A percentile compares a stretch with the other conserved stretches of the same genome.
Evolutionary conservation across 176 grass and related monocot species (phyloP).

Genomic region (Rhynchospora pubera): DNA sequence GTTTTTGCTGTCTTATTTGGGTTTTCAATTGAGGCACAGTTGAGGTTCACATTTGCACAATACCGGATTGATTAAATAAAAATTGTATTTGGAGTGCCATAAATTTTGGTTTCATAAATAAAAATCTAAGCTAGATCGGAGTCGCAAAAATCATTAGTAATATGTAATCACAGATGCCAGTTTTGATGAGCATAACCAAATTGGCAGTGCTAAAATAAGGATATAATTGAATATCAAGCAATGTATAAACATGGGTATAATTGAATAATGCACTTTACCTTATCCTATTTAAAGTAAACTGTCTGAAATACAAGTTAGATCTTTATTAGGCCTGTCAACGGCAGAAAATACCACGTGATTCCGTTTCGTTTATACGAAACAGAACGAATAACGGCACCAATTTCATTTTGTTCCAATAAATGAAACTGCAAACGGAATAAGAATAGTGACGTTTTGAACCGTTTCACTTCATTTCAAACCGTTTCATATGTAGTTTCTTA

Average conservation of each 20-base stretch:
- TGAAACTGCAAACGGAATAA: too few relatives aligned
- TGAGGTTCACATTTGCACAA: not conserved
- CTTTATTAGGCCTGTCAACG: too few relatives aligned
- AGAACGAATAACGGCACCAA: too few relatives aligned
- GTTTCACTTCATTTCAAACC: too few relatives aligned
- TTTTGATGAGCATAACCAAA: not conserved
- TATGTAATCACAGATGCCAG: not conserved
- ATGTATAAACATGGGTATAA: not conserved
- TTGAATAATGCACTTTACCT: not conserved
- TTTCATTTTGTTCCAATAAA: too few relatives aligned
- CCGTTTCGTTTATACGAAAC: too few relatives aligned
- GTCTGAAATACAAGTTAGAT: not conserved
- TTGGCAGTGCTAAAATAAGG: not conserved
- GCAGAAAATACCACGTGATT: too few relatives aligned
- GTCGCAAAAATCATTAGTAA: not conserved
- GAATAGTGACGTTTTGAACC: too few relatives aligned
- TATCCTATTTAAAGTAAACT: not conserved
- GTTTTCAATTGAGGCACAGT: not conserved
- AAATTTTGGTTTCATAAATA: not conserved
- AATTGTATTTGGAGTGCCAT: not conserved
- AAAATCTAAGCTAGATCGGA: not conserved
- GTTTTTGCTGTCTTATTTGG: not conserved
- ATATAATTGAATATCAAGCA: not conserved
- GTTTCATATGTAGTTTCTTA: too few relatives aligned
- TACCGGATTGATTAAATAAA: not conserved